Evolutionary conservation across 768 basidiomycete species (phyloP), one percentile per base, ranked within the genome.

Genomic region (Russula foetens): DNA sequence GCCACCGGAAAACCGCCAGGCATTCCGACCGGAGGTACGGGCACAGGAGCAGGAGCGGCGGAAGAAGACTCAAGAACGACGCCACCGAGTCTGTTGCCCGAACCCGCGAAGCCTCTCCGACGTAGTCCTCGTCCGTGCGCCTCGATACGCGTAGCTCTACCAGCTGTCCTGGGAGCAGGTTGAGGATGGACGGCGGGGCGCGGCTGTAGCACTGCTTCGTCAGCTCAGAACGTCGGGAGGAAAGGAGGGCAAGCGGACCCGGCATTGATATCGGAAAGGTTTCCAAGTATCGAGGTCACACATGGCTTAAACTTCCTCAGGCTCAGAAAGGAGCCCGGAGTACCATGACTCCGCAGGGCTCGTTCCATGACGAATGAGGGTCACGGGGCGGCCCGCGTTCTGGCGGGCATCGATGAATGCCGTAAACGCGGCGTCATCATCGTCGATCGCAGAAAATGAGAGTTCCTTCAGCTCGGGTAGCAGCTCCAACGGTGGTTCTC

Each of bases 71-170:
- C 67, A 0, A 90, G 89, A 1, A 88, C 79, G 24, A 89, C 82
- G 2, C 89, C 83, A 0, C 96, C 96, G 1, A 98, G 82, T 11
- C 95, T 78, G 63, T 91, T 77, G 2, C 94, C 95, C 5, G 79
- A 64, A 4, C 95, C 95, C 1, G 74, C 75, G 69, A 95, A 98
- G 35, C 76, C 62, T 2, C 63, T 52, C 23, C 50, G 7, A 80
- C 75, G 69, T 90, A 98, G 43, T 86, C 82, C 66, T 96, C 91
- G 6, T 76, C 68, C 2, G 76, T 78, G 33, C 90, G 81, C 67
- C 87, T 84, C 3, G 81, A 73, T 44, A 98, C 84, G 35, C 85
- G 82, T 4, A 99, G 75, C 64, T 95, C 90, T 46, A 98, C 91
- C 1, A 83, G 87, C 71, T 98, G 93, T 19, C 86, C 86, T 23